These are phyloP conservation scores for Trichothecium sympodiale DNA, from an alignment of 2,329 filamentous ascomycete genomes.

Conservation along the genomic window DNA sequence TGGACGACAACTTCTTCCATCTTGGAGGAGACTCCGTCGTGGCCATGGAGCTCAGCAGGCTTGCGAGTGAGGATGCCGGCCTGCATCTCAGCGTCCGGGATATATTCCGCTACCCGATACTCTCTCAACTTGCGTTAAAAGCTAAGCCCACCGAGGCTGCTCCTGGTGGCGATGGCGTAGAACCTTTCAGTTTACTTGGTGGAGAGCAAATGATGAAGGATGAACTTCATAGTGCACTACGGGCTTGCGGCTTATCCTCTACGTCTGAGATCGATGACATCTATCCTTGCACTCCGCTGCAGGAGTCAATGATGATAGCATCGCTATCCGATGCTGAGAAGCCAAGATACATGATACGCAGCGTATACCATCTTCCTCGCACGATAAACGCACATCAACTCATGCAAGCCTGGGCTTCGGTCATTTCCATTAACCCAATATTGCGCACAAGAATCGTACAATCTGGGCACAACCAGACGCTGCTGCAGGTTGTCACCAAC, in stretches of 20 bases:
- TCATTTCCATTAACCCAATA: not conserved
- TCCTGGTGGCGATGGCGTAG: not conserved
- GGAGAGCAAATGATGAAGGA: not conserved
- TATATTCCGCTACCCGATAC: conserved; percentile 30
- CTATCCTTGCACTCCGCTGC: conserved; percentile 23
- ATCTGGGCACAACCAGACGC: too few relatives aligned
- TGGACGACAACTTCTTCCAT: conserved; percentile 32
- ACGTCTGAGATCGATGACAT: conserved; percentile 13
- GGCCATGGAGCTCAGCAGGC: conserved; percentile 26
- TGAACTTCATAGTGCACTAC: not conserved
- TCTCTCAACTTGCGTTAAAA: conserved; percentile 10
- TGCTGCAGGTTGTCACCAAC: too few relatives aligned
- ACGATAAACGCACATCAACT: not conserved
- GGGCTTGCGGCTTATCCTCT: not conserved
- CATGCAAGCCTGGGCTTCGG: not conserved
- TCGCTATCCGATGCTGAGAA: conserved; percentile 11
- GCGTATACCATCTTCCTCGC: too few relatives aligned
- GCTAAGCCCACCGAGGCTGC: not conserved
- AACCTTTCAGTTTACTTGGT: not conserved
- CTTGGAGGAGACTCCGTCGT: conserved; percentile 33
- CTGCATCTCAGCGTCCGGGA: conserved; percentile 31
- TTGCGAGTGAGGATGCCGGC: conserved; percentile 12
- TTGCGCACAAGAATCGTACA: not conserved
- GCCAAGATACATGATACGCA: too few relatives aligned
- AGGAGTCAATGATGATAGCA: conserved; percentile 22